phyloP scores from a whole-genome alignment of 169 alveolate genomes.

The Cryptosporidium baileyi region DNA sequence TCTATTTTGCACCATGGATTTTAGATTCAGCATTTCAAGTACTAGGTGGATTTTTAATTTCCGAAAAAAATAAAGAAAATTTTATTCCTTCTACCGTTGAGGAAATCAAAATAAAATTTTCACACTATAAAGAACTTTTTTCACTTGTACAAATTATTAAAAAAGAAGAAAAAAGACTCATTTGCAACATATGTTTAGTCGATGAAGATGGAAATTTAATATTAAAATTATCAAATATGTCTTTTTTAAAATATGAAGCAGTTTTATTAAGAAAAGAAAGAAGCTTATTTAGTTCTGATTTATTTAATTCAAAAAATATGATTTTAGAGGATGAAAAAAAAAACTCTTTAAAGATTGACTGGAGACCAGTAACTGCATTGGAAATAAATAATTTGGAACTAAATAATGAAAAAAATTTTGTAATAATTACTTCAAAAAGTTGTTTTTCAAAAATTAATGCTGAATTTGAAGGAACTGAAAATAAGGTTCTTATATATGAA shows the following conservation, averaged over 20 bases:
- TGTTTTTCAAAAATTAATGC: background rate
- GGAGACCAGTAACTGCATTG: conserved; percentile 49
- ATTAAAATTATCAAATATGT: background rate
- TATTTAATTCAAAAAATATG: no score
- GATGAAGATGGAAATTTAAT: conserved; percentile 9
- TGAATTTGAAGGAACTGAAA: conserved; percentile 1
- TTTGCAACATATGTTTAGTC: conserved; percentile 15
- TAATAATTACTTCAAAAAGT: conserved; percentile 2
- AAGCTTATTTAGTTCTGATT: no score
- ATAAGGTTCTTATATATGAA: background rate
- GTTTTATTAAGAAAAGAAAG: background rate
- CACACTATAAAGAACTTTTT: background rate
- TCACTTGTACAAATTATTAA: conserved; percentile 34
- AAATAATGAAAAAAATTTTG: background rate
- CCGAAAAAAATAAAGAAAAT: background rate
- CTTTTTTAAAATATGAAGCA: conserved; percentile 19
- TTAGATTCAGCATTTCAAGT: conserved; percentile 68
- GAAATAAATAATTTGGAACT: background rate
- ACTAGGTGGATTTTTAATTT: conserved; percentile 31
- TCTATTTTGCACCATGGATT: conserved; percentile 52
- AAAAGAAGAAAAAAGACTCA: background rate
- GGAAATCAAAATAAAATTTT: background rate
- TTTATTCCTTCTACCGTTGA: conserved; percentile 26
- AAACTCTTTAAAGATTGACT: background rate
- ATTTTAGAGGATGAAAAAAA: background rate